A percentile compares a stretch with the other conserved stretches of the same genome.
phyloP scores from a whole-genome alignment of 768 basidiomycete genomes.

The Podaxis pistillaris region DNA sequence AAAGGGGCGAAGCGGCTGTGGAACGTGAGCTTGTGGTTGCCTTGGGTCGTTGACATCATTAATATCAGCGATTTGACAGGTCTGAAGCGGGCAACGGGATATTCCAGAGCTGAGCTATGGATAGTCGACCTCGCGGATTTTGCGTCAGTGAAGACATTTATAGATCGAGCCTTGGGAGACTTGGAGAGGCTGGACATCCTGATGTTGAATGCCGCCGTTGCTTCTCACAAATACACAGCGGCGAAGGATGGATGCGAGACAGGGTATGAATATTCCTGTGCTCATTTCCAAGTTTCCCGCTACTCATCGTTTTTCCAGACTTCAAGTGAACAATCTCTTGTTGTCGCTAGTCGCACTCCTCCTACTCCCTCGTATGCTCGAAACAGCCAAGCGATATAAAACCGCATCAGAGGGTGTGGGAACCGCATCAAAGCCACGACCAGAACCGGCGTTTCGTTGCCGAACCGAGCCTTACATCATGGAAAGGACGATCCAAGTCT shows the following conservation, averaged over 20 bases:
- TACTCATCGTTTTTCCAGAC: constrained; percentile 21
- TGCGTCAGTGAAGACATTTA: constrained; percentile 35
- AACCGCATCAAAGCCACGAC: no score
- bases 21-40: constrained; percentile 25
- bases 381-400: constrained; percentile 27
- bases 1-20: constrained; percentile 32
- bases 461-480: constrained; percentile 14
- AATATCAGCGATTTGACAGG: constrained; percentile 16
- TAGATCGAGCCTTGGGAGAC: constrained; percentile 29
- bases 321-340: constrained; percentile 44
- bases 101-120: constrained; percentile 33
- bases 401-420: constrained; percentile 28
- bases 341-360: constrained; percentile 35
- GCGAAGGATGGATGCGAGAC: no score
- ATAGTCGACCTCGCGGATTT: constrained; percentile 37
- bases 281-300: no score
- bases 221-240: neutral
- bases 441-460: constrained; percentile 18
- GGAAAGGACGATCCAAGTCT: no score
- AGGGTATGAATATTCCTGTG: no score
- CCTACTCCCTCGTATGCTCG: constrained; percentile 37
- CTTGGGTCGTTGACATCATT: neutral
- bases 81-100: constrained; percentile 29
- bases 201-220: constrained; percentile 41
- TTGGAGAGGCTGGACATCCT: constrained; percentile 39